A percentile compares a stretch with the other conserved stretches of the same genome.
phyloP scores from a whole-genome alignment of 2,329 filamentous ascomycete species.

The Exophiala mesophila region DNA sequence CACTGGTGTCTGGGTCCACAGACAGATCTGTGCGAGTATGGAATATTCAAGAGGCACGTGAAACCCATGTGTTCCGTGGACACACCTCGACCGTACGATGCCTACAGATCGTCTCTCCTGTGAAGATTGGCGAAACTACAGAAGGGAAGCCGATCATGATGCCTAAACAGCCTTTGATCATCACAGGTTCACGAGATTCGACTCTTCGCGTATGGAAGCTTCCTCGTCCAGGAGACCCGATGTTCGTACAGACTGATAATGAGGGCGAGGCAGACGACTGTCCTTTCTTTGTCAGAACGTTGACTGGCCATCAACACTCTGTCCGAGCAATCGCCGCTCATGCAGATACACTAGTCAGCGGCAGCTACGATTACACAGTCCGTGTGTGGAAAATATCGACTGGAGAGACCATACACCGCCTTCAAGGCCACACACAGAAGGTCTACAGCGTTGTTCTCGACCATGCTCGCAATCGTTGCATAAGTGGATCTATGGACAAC shows the following conservation, averaged over 20 bases:
- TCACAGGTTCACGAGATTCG: slow-evolving; percentile 92
- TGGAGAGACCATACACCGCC: slow-evolving; percentile 75
- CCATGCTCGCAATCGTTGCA: slow-evolving; percentile 85
- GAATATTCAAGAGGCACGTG: slow-evolving; percentile 91
- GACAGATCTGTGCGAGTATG: slow-evolving; percentile 98
- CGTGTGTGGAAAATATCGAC: slow-evolving; percentile 97
- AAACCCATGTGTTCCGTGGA: slow-evolving; percentile 93
- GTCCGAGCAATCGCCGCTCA: slow-evolving; percentile 94
- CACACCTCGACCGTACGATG: slow-evolving; percentile 97
- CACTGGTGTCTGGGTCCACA: slow-evolving; percentile 89
- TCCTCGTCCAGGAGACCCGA: slow-evolving; percentile 70
- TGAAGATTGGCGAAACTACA: slow-evolving; percentile 64
- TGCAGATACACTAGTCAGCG: slow-evolving; percentile 92
- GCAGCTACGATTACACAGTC: slow-evolving; percentile 92
- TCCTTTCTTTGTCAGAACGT: slow-evolving; percentile 85
- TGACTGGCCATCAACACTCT: slow-evolving; percentile 84
- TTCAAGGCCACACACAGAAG: slow-evolving; percentile 84
- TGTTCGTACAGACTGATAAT: slow-evolving; percentile 73
- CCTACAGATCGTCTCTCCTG: slow-evolving; percentile 86
- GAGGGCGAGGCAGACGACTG: slow-evolving; percentile 72
- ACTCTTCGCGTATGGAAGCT: slow-evolving; percentile 92
- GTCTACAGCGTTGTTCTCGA: slow-evolving; percentile 97
- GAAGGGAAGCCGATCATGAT: slow-evolving; percentile 78
- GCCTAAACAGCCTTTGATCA: slow-evolving; percentile 91
- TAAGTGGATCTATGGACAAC: slow-evolving; percentile 98